Conservation (phyloP, 805 yeast genomes). For the Myxozyma lipomycoides region DNA sequence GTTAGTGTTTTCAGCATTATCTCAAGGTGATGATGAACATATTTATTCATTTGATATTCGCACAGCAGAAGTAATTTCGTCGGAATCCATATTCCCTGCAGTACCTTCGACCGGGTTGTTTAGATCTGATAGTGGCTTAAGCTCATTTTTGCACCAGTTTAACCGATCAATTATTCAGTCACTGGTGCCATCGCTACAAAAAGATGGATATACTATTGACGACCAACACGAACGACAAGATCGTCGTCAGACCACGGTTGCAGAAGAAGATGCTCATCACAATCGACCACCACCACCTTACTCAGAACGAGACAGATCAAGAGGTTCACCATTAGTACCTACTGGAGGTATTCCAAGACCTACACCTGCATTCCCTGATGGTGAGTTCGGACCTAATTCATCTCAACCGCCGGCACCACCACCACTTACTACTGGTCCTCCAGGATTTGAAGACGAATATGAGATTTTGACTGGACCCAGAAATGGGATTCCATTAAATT, state of each 20-base stretch:
- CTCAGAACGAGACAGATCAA: constrained; percentile 2
- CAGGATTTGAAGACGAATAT: constrained; percentile 46
- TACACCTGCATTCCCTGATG: neutral
- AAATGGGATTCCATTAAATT: constrained; percentile 2
- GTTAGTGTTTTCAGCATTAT: constrained; percentile 13
- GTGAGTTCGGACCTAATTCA: neutral
- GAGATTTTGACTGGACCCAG: constrained; percentile 29
- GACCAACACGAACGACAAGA: constrained; percentile 1
- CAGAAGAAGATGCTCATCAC: constrained; percentile 19
- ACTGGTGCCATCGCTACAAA: constrained; percentile 16
- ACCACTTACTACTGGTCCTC: constrained; percentile 35
- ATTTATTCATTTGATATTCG: constrained; percentile 12
- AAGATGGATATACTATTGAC: constrained; percentile 20
- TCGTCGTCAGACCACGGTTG: neutral
- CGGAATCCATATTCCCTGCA: constrained; percentile 4
- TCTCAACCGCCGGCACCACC: constrained; percentile 15
- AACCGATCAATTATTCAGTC: constrained; percentile 12
- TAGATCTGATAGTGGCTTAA: neutral
- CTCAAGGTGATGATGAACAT: constrained; percentile 17
- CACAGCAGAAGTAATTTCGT: constrained; percentile 6
- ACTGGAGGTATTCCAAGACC: neutral
- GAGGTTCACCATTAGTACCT: neutral
- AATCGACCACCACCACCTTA: constrained; percentile 27
- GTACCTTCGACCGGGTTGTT: neutral
- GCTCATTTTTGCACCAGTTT: neutral